A percentile compares a stretch with the other conserved stretches of the same genome.
phyloP scores from a whole-genome alignment of 2,329 filamentous ascomycete species.

The Lachnellula hyalina region DNA sequence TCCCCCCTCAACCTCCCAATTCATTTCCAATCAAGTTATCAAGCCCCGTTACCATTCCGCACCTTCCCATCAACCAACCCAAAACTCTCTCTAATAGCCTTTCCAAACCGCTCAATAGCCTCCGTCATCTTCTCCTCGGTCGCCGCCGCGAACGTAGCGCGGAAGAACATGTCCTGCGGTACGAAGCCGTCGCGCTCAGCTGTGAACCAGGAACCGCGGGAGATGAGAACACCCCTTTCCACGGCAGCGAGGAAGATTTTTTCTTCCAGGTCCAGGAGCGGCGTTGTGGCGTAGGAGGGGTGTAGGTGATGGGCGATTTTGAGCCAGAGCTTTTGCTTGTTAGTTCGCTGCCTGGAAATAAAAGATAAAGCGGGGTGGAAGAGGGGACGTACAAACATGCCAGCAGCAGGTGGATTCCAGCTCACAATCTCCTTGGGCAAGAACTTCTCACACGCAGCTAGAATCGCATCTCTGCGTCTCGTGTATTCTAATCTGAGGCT shows the following conservation, averaged over 20 bases:
- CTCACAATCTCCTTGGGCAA: conserved; percentile 68
- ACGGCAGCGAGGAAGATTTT: conserved; percentile 78
- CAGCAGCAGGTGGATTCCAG: conserved; percentile 76
- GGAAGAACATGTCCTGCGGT: conserved; percentile 62
- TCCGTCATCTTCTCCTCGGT: conserved; percentile 63
- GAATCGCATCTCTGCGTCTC: conserved; percentile 66
- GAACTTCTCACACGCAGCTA: conserved; percentile 73
- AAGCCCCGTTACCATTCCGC: neutral
- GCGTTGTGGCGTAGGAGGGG: conserved; percentile 49
- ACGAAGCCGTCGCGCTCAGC: conserved; percentile 58
- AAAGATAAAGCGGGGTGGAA: neutral
- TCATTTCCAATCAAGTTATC: neutral
- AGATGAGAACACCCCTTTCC: conserved; percentile 71
- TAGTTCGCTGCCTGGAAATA: neutral
- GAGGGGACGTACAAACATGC: conserved; percentile 78
- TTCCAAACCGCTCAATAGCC: conserved; percentile 70
- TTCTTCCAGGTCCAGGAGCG: conserved; percentile 68
- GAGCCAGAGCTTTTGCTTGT: conserved; percentile 59
- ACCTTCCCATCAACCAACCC: conserved; percentile 16
- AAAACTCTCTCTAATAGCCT: conserved; percentile 62
- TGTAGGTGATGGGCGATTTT: conserved; percentile 58
- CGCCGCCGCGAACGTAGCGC: conserved; percentile 83
- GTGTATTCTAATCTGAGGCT: conserved; percentile 79
- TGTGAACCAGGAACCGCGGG: conserved; percentile 86
- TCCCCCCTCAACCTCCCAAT: neutral